A percentile compares a stretch with the other conserved stretches of the same genome.
phyloP scores from a whole-genome alignment of 257 asterid species.

The Knoxia roxburghii region DNA sequence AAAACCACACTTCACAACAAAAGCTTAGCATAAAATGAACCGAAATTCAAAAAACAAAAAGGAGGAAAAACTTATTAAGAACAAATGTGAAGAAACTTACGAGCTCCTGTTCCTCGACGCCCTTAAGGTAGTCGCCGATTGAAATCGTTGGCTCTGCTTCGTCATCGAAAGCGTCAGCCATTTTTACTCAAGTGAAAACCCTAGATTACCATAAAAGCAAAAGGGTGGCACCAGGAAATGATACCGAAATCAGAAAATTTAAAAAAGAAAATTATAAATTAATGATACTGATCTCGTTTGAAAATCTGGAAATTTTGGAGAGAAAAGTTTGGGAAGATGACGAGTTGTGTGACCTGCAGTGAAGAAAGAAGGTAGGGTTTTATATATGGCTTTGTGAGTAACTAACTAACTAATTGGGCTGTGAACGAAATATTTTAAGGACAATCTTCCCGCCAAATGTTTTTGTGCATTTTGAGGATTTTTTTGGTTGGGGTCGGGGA shows the following conservation, averaged over 20 bases:
- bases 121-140: constrained; percentile 61
- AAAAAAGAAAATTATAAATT: neutral
- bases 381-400: constrained; percentile 1
- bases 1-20: neutral
- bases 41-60: neutral
- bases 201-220: constrained; percentile 4
- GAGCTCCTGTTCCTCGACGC: constrained; percentile 78
- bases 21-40: neutral
- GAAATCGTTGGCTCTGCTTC: constrained; percentile 72
- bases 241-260: neutral
- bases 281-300: neutral
- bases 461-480: neutral
- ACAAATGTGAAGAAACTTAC: constrained; percentile 27
- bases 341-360: neutral
- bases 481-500: too few species aligned
- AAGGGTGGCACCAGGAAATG: neutral
- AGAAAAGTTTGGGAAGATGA: neutral
- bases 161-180: constrained; percentile 66
- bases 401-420: constrained; percentile 12
- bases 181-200: constrained; percentile 10
- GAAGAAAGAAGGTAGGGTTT: constrained; percentile 20
- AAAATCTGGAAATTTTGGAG: neutral
- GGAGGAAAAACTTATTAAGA: neutral
- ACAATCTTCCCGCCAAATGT: constrained; percentile 48
- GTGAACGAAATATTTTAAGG: neutral